Conservation (phyloP, 257 asterid species). For the Solanum medicagineum region DNA sequence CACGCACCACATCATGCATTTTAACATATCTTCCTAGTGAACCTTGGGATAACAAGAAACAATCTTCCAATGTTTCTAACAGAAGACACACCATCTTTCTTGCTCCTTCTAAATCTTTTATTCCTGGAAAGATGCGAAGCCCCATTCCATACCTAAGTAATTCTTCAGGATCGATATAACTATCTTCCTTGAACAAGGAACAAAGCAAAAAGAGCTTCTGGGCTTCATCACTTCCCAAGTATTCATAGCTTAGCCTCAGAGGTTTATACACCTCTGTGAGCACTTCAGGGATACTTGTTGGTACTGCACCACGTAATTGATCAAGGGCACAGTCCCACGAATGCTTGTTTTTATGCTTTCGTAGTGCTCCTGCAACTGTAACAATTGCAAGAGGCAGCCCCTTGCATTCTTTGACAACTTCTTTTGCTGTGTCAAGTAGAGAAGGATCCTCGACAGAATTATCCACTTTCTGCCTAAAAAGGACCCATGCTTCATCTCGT, state of each 20-base stretch:
- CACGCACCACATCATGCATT: neutral
- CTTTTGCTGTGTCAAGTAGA: too few species aligned
- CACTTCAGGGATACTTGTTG: too few species aligned
- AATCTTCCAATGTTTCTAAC: neutral
- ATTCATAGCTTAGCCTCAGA: too few species aligned
- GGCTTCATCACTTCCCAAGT: neutral
- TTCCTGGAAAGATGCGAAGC: neutral
- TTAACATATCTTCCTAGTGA: neutral
- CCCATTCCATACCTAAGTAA: neutral
- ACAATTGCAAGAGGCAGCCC: too few species aligned
- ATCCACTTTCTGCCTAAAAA: too few species aligned
- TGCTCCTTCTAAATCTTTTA: neutral
- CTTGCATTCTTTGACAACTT: too few species aligned
- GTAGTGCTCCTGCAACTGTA: too few species aligned
- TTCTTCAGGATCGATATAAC: neutral
- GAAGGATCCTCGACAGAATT: neutral
- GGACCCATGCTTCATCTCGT: too few species aligned
- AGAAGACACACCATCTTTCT: neutral
- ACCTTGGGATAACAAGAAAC: neutral
- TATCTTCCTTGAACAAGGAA: neutral
- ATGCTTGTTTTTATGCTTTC: too few species aligned
- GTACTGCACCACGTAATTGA: too few species aligned
- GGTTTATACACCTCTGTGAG: too few species aligned
- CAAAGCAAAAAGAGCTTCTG: neutral
- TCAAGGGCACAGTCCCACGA: neutral